These are phyloP conservation scores for Nakazawaea peltata DNA, from an alignment of 805 yeast genomes.

Conservation along the genomic window DNA sequence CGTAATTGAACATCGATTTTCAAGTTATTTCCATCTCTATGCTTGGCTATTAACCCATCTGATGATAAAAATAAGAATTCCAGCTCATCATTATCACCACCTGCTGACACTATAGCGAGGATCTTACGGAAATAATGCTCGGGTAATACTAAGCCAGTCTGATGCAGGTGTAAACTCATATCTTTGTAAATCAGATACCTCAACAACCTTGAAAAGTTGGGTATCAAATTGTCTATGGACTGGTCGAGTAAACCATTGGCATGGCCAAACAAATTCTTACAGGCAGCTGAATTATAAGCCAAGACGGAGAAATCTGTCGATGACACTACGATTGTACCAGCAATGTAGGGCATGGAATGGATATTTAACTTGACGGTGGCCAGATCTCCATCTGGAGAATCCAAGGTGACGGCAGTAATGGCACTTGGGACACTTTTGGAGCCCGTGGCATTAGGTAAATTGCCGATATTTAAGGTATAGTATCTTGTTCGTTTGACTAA, in stretches of 20 bases:
- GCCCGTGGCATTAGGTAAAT: too few species aligned
- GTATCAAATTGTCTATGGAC: conserved; percentile 51
- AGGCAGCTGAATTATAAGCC: conserved; percentile 74
- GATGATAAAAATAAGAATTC: conserved; percentile 49
- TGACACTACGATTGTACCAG: conserved; percentile 73
- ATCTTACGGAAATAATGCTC: conserved; percentile 83
- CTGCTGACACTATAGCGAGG: conserved; percentile 30
- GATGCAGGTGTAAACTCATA: conserved; percentile 27
- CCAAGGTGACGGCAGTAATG: conserved; percentile 51
- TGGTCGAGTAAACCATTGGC: conserved; percentile 38
- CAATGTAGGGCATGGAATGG: conserved; percentile 77
- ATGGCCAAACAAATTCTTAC: conserved; percentile 70
- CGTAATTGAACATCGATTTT: conserved; percentile 77
- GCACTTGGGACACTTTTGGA: conserved; percentile 70
- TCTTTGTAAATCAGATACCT: conserved; percentile 31
- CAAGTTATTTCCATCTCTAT: conserved; percentile 58
- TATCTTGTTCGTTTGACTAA: conserved; percentile 52
- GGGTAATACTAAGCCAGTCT: conserved; percentile 75
- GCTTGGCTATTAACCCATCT: conserved; percentile 60
- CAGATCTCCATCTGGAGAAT: conserved; percentile 27
- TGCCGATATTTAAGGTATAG: conserved; percentile 43
- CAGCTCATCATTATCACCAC: conserved; percentile 28
- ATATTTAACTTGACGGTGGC: conserved; percentile 48
- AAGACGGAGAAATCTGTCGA: conserved; percentile 40
- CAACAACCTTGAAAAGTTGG: conserved; percentile 46